phyloP scores from a whole-genome alignment of 768 basidiomycete genomes.

The Daedaleopsis sinensis region DNA sequence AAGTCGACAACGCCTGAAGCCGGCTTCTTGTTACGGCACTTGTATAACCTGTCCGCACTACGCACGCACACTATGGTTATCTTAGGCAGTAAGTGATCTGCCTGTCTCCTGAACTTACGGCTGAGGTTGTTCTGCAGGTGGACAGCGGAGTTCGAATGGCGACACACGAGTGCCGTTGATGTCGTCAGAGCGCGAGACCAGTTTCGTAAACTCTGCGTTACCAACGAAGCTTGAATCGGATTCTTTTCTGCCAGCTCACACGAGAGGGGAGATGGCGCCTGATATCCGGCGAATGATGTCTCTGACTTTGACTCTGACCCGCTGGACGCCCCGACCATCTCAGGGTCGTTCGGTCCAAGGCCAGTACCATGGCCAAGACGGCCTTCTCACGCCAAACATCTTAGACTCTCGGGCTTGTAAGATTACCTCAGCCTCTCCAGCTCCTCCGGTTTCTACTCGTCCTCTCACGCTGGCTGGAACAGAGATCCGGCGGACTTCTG shows the following conservation, averaged over 20 bases:
- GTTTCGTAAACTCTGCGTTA: neutral
- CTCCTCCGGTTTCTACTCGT: slow-evolving; percentile 7
- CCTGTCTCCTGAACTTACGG: neutral
- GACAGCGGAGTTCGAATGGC: slow-evolving; percentile 5
- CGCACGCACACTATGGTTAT: slow-evolving; percentile 13
- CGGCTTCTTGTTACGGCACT: slow-evolving; percentile 1
- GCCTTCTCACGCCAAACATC: slow-evolving; percentile 18
- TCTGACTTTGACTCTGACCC: slow-evolving; percentile 13
- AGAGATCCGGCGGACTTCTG: slow-evolving; percentile 6
- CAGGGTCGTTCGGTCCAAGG: slow-evolving; percentile 3
- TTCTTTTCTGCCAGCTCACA: slow-evolving; percentile 1
- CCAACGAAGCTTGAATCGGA: slow-evolving; percentile 1
- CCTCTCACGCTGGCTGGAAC: slow-evolving; percentile 15
- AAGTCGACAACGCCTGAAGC: neutral
- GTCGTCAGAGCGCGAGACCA: slow-evolving; percentile 10
- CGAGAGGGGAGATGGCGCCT: slow-evolving; percentile 2
- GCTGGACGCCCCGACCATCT: slow-evolving; percentile 14
- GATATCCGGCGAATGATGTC: slow-evolving; percentile 3
- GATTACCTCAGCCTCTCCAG: slow-evolving; percentile 16
- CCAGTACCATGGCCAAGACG: neutral
- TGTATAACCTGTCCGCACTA: neutral
- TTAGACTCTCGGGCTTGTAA: slow-evolving; percentile 15
- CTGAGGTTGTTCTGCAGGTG: slow-evolving; percentile 1
- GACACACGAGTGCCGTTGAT: slow-evolving; percentile 7
- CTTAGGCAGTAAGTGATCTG: slow-evolving; percentile 12